A percentile compares a stretch with the other conserved stretches of the same genome.
Conservation (phyloP, 768 basidiomycete genomes). For the Tricholoma hemisulphureum region DNA sequence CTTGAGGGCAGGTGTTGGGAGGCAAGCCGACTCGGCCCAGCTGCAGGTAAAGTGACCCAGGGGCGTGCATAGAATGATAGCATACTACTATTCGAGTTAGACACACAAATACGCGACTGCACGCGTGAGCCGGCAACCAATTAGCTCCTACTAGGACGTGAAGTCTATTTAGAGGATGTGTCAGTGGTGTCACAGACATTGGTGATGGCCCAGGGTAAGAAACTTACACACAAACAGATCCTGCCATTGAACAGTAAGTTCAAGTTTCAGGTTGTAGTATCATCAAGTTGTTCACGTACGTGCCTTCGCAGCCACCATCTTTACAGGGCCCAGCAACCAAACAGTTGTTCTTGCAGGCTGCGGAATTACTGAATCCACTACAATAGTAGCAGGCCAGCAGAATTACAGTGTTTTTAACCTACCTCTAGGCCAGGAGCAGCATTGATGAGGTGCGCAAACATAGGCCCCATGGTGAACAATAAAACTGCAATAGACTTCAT, state of each 20-base stretch:
- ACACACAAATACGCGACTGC: no score
- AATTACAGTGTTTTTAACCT: not conserved
- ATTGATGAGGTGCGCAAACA: not conserved
- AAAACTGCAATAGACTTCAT: not conserved
- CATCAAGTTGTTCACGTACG: not conserved
- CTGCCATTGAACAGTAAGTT: not conserved
- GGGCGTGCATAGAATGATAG: no score
- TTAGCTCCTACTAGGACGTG: no score
- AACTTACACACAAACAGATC: not conserved
- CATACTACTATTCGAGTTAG: no score
- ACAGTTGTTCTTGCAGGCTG: not conserved
- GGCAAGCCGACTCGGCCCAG: no score
- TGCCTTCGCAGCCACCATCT: not conserved
- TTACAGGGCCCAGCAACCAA: not conserved
- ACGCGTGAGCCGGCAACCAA: no score
- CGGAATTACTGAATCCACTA: not conserved
- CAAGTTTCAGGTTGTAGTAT: not conserved
- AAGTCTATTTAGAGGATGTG: not conserved
- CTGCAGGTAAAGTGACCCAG: no score
- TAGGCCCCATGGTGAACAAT: not conserved
- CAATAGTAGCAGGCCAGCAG: not conserved
- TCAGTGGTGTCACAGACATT: not conserved
- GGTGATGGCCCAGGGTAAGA: not conserved
- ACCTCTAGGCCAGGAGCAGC: not conserved
- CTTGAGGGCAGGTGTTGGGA: no score